Percentiles rank a stretch among this genome's conserved stretches.
These are phyloP conservation scores for Backusella macrospora DNA, from an alignment of 192 early-diverging fungal species.

Conservation along the genomic window DNA sequence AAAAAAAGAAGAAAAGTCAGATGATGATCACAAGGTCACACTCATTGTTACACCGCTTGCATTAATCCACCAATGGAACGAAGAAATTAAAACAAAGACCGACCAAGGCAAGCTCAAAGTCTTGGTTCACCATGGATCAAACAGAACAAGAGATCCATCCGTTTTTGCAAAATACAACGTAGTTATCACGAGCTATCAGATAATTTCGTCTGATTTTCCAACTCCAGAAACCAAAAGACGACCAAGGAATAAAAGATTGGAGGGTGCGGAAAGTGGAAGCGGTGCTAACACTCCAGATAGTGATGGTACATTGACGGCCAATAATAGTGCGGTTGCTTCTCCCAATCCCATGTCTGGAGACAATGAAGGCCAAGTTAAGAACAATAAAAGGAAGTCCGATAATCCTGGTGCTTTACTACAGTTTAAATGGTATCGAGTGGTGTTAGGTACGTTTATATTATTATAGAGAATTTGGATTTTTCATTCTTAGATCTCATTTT, in stretches of 20 bases:
- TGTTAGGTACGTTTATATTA: slow-evolving; percentile 35
- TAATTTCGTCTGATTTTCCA: slow-evolving; percentile 36
- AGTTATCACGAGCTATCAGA: slow-evolving; percentile 46
- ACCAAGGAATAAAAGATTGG: slow-evolving; percentile 12
- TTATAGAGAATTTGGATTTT: neutral
- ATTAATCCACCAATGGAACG: slow-evolving; percentile 45
- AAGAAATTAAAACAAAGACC: slow-evolving; percentile 42
- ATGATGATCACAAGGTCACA: slow-evolving; percentile 27
- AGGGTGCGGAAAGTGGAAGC: neutral
- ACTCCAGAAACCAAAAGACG: slow-evolving; percentile 12
- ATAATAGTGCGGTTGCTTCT: neutral
- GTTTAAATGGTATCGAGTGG: slow-evolving; percentile 49
- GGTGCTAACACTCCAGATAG: neutral
- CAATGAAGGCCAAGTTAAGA: neutral
- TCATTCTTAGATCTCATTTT: neutral
- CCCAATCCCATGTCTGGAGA: neutral
- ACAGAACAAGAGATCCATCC: slow-evolving; percentile 27
- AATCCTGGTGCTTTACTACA: slow-evolving; percentile 43
- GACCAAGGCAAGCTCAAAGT: slow-evolving; percentile 27
- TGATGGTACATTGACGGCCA: neutral
- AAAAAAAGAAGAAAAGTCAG: slow-evolving; percentile 1
- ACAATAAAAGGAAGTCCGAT: neutral
- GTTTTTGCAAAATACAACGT: slow-evolving; percentile 44
- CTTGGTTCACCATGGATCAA: slow-evolving; percentile 41
- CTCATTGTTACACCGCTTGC: slow-evolving; percentile 45